These are phyloP conservation scores for Crucihimalaya himalaica DNA, from an alignment of 345 rosid genomes.

Conservation along the genomic window DNA sequence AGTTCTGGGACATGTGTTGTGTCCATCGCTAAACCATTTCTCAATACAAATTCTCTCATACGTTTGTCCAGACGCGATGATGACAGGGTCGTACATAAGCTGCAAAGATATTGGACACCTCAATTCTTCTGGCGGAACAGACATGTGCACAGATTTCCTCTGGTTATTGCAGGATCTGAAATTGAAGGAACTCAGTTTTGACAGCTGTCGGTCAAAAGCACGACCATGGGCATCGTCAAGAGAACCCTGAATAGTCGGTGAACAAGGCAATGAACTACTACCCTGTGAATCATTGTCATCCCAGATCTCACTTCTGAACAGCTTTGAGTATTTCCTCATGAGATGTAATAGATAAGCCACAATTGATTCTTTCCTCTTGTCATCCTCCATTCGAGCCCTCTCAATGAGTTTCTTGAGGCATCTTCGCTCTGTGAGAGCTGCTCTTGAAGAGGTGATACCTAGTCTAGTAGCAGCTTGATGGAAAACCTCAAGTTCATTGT, in stretches of 20 bases:
- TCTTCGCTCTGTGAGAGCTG: conserved; percentile 91
- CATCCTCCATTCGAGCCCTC: conserved; percentile 91
- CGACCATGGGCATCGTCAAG: conserved; percentile 60
- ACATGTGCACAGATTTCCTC: conserved; percentile 68
- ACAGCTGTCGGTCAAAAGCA: conserved; percentile 75
- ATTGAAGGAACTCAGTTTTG: conserved; percentile 79
- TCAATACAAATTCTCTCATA: conserved; percentile 90
- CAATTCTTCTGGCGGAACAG: conserved; percentile 88
- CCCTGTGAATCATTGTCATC: conserved; percentile 95
- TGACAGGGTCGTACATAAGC: conserved; percentile 94
- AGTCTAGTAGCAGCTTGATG: conserved; percentile 81
- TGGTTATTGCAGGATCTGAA: conserved; percentile 58
- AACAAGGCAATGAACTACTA: conserved; percentile 78
- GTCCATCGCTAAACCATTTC: conserved; percentile 96
- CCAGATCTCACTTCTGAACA: conserved; percentile 79
- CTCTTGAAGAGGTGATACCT: conserved; percentile 87
- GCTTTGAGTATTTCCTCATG: conserved; percentile 92
- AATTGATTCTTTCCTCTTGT: conserved; percentile 92
- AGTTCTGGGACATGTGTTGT: conserved; percentile 89
- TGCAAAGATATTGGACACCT: conserved; percentile 97
- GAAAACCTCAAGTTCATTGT: conserved; percentile 81
- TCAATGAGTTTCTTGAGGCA: conserved; percentile 91
- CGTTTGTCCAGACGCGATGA: conserved; percentile 97
- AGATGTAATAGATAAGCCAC: conserved; percentile 90
- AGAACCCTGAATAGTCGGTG: conserved; percentile 73